phyloP scores from a whole-genome alignment of 192 early-diverging fungal genomes.

The Coemansia umbellata region DNA sequence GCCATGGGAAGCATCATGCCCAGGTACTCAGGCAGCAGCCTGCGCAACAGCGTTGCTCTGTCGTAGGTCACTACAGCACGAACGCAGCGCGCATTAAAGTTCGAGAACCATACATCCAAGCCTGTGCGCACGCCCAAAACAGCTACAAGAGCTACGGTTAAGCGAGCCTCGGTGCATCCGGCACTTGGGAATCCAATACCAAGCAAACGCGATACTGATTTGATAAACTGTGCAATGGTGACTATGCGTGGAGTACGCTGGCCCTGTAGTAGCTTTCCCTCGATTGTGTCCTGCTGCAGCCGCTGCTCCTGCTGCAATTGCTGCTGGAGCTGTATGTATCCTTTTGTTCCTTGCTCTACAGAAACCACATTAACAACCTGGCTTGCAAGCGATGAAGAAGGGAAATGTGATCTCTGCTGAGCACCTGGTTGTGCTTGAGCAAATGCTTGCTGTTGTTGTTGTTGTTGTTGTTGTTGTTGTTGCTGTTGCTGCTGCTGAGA shows the following conservation, averaged over 20 bases:
- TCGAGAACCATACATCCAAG: conserved; percentile 50
- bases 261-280: conserved; percentile 17
- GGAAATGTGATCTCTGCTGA: not conserved
- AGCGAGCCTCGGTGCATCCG: conserved; percentile 38
- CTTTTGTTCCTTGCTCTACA: conserved; percentile 29
- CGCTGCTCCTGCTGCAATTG: conserved; percentile 40
- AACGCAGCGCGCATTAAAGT: conserved; percentile 48
- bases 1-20: conserved; percentile 49
- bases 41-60: conserved; percentile 30
- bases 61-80: conserved; percentile 43
- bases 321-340: conserved; percentile 39
- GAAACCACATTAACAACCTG: conserved; percentile 45
- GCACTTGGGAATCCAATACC: conserved; percentile 39
- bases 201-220: conserved; percentile 35
- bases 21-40: conserved; percentile 49
- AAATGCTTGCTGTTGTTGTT: conserved; percentile 12
- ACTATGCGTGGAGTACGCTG: conserved; percentile 34
- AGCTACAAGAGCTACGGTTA: conserved; percentile 29
- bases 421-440: not conserved
- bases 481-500: conserved; percentile 11
- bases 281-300: conserved; percentile 35
- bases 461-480: conserved; percentile 15
- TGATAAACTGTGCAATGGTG: conserved; percentile 47
- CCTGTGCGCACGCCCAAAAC: conserved; percentile 41
- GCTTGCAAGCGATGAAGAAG: not conserved